These are phyloP conservation scores for Fusarium napiforme DNA, from an alignment of 2,329 filamentous ascomycete genomes.

Conservation along the genomic window DNA sequence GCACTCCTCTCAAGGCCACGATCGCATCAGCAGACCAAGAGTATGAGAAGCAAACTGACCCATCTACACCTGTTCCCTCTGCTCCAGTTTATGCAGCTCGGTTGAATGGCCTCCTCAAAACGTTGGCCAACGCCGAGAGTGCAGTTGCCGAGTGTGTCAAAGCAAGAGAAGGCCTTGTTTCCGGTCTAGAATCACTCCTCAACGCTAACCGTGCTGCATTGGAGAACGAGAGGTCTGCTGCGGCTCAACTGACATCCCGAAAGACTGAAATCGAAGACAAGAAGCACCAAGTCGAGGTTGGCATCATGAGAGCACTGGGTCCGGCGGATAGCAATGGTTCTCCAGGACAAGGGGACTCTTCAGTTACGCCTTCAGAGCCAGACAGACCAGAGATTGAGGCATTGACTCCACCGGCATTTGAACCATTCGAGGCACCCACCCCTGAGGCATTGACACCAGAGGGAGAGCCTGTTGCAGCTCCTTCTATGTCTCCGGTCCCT, in stretches of 20 bases:
- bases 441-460: conserved; percentile 34
- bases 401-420: conserved; percentile 76
- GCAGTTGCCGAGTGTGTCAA: conserved; percentile 91
- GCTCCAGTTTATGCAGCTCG: conserved; percentile 92
- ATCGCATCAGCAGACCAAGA: conserved; percentile 80
- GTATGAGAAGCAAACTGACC: conserved; percentile 84
- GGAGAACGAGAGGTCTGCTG: conserved; percentile 73
- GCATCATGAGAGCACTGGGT: conserved; percentile 86
- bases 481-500: conserved; percentile 29
- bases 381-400: conserved; percentile 85
- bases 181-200: conserved; percentile 84
- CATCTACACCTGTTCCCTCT: conserved; percentile 74
- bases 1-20: conserved; percentile 73
- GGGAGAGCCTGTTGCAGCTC: conserved; percentile 40
- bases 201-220: conserved; percentile 77
- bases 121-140: conserved; percentile 85
- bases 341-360: conserved; percentile 58
- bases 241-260: conserved; percentile 72
- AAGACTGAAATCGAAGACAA: conserved; percentile 80
- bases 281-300: conserved; percentile 89
- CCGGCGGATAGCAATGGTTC: conserved; percentile 65
- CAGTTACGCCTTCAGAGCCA: conserved; percentile 65
- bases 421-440: conserved; percentile 35
- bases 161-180: conserved; percentile 80
- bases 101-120: conserved; percentile 89